These are phyloP conservation scores for Prunus campanulata DNA, from an alignment of 306 rosid species.

Conservation along the genomic window DNA sequence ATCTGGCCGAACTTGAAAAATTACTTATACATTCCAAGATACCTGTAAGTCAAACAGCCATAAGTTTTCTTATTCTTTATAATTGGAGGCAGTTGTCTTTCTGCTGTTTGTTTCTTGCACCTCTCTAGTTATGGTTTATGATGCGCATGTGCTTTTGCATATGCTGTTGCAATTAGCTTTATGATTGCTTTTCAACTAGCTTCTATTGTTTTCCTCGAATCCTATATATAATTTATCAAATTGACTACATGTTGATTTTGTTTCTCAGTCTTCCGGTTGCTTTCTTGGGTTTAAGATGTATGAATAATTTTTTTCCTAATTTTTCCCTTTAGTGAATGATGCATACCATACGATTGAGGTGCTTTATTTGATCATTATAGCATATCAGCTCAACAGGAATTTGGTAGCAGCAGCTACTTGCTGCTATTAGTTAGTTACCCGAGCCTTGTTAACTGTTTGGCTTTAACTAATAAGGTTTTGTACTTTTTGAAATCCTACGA, in stretches of 20 bases:
- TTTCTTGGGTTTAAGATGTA: background rate
- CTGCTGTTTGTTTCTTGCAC: constrained; percentile 14
- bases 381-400: background rate
- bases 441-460: background rate
- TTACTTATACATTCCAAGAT: constrained; percentile 69
- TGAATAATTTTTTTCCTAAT: background rate
- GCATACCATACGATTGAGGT: background rate
- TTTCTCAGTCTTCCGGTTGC: background rate
- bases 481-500: background rate
- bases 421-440: background rate
- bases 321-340: background rate
- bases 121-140: background rate
- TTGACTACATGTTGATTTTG: background rate
- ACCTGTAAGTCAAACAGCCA: constrained; percentile 70
- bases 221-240: background rate
- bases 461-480: background rate
- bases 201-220: background rate
- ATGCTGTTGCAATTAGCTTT: constrained; percentile 4
- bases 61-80: constrained; percentile 5
- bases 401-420: background rate
- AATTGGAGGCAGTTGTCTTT: background rate
- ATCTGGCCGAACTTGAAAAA: constrained; percentile 71
- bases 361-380: background rate
- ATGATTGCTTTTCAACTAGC: background rate
- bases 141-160: background rate